phyloP scores from a whole-genome alignment of 2,329 filamentous ascomycete species.

The Thyridium curvatum region DNA sequence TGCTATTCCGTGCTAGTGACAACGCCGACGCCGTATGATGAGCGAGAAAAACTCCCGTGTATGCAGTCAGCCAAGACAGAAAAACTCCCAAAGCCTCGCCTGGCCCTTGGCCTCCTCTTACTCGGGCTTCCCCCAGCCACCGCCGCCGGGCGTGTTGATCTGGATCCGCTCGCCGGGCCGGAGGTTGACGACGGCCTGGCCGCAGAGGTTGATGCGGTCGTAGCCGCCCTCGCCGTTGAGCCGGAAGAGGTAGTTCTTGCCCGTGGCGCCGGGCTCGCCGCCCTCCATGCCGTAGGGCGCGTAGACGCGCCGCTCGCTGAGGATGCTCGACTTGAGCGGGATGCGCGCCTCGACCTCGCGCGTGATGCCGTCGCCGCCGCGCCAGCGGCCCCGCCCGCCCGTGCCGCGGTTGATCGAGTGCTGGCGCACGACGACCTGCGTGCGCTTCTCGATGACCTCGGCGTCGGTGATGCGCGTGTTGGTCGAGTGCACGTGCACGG shows the following conservation, averaged over 20 bases:
- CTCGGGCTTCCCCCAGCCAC: constrained; percentile 43
- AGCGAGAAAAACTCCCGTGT: too few relatives aligned
- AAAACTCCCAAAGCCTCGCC: too few relatives aligned
- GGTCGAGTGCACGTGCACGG: constrained; percentile 22
- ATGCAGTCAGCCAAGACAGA: too few relatives aligned
- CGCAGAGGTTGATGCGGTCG: not conserved
- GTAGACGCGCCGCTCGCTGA: constrained; percentile 27
- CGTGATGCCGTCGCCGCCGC: constrained; percentile 24
- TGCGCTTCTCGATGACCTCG: constrained; percentile 26
- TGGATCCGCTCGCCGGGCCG: constrained; percentile 57
- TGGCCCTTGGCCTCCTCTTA: too few relatives aligned
- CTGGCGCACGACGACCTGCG: constrained; percentile 23
- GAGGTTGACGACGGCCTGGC: constrained; percentile 36
- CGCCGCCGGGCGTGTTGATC: constrained; percentile 55
- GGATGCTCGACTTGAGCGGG: constrained; percentile 23
- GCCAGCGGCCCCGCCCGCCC: constrained; percentile 21
- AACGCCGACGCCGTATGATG: too few relatives aligned
- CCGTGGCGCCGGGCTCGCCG: constrained; percentile 14
- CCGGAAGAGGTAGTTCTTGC: constrained; percentile 5
- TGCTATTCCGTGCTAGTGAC: too few relatives aligned
- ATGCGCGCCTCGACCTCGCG: constrained; percentile 26
- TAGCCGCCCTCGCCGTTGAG: too few relatives aligned
- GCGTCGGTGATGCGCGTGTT: constrained; percentile 24
- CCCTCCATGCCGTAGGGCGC: constrained; percentile 26
- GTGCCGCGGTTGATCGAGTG: constrained; percentile 19